Percentiles rank a stretch among this genome's conserved stretches.
Conservation (phyloP, 2,329 filamentous ascomycete species). For the Neonectria coccinea region DNA sequence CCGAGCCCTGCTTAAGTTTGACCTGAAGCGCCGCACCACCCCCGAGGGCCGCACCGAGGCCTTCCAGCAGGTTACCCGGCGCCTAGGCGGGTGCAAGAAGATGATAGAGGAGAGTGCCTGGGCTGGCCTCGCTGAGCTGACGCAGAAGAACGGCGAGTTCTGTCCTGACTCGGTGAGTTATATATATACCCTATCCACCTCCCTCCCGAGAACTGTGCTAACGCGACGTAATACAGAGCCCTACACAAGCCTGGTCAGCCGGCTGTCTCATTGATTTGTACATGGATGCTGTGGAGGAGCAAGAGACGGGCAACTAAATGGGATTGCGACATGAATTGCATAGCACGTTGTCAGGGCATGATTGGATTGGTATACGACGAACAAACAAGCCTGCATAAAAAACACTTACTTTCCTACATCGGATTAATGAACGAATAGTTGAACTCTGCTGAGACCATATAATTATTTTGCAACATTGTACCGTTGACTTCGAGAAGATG, state of each 20-base stretch:
- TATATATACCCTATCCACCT: constrained; percentile 3
- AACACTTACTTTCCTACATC: not conserved
- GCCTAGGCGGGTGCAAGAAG: constrained; percentile 85
- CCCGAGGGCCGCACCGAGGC: constrained; percentile 80
- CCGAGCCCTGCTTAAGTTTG: constrained; percentile 90
- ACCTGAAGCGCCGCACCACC: constrained; percentile 74
- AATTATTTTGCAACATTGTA: not conserved
- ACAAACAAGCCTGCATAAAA: not conserved
- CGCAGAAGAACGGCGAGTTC: constrained; percentile 85
- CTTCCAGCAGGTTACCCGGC: constrained; percentile 92
- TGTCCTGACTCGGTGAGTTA: constrained; percentile 86
- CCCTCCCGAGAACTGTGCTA: constrained; percentile 23
- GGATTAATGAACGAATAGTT: not conserved
- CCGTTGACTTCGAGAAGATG: not conserved
- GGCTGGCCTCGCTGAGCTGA: constrained; percentile 93
- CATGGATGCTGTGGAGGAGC: constrained; percentile 81
- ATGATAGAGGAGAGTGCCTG: constrained; percentile 84
- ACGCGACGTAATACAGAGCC: constrained; percentile 67
- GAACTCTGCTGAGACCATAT: not conserved
- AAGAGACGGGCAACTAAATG: constrained; percentile 43
- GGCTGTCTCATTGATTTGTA: constrained; percentile 95
- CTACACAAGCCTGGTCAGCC: constrained; percentile 96
- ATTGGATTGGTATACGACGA: constrained; percentile 13
- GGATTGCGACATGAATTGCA: constrained; percentile 22
- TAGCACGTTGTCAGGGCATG: constrained; percentile 19